Evolutionary conservation across 1,284 basidiomycete genomes (phyloP), one percentile per base, ranked within the genome.

Genomic region (Neotropicomus parvogracilis): DNA sequence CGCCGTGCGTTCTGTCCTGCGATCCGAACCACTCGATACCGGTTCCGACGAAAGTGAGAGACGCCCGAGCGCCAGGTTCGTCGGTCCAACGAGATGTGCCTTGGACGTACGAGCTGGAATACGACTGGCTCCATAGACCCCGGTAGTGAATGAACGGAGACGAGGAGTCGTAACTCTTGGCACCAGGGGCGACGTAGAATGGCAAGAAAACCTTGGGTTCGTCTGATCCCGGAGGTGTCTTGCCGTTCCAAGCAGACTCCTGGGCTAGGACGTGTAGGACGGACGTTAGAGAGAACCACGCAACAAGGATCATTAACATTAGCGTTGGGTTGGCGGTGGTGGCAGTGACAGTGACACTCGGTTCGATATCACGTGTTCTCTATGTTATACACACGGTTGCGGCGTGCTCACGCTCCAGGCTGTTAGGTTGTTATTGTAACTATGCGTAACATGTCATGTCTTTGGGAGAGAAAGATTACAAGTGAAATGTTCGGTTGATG

Each of bases 1-100:
- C 59, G 12, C 85, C 82, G 58, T 87, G 79, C 17, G 58, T 64
- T 31, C 60, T 69, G 52, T 77, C 80, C 39, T 69, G 73, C 55
- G 73, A 77, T 21, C 87, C 87, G 57, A 88, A 89, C 79, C 82
- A 85, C 66, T 89, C 86, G 55, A 90, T 74, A 2, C 85, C 84
- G 10, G 81, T 83, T 10, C 86, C 85, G 19, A 69, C 70, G 66
- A 89, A 88, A 2, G 72, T 71, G 64, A 87, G 77, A 5, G 70
- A 70, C 39, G 78, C 70, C 11, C 75, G 67, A n/a, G 85, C 80
- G 40, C 73, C 74, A 14, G 65, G 63, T 38, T 75, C 63, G 12
- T 69, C 65, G 0, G 81, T 81, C 58, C 71, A 74, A 20, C 72
- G 75, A 17, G 80, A 65, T 10, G 78, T 76, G n/a, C 75, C 71